Conservation (phyloP, 768 basidiomycete species). For the Amylocystis lapponica region DNA sequence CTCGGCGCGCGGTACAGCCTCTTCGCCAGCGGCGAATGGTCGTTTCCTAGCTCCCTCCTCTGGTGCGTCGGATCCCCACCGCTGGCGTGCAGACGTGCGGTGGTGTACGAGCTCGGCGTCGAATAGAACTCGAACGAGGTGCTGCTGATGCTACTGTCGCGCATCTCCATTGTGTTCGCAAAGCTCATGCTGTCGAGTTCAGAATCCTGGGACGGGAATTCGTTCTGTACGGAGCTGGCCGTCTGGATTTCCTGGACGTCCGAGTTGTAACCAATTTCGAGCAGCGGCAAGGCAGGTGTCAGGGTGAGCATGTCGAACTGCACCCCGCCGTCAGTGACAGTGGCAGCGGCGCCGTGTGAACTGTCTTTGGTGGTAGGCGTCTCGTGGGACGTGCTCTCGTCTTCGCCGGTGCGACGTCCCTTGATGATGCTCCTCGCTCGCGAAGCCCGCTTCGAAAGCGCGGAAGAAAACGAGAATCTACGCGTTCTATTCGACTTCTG, state of each 20-base stretch:
- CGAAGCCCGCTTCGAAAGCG: conserved; percentile 13
- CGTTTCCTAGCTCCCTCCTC: too few relatives aligned
- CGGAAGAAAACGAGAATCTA: conserved; percentile 23
- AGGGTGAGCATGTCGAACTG: conserved; percentile 8
- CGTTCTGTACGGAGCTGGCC: conserved; percentile 6
- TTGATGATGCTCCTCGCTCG: conserved; percentile 10
- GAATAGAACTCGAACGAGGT: too few relatives aligned
- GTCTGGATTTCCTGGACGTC: neutral
- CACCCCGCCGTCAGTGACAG: conserved; percentile 5
- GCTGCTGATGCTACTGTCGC: neutral
- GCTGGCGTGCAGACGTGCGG: too few relatives aligned
- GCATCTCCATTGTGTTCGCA: conserved; percentile 10
- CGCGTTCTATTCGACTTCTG: conserved; percentile 11
- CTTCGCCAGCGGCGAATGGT: too few relatives aligned
- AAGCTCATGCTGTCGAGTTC: conserved; percentile 25
- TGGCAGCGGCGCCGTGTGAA: conserved; percentile 2
- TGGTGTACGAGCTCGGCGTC: too few relatives aligned
- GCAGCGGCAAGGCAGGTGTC: neutral
- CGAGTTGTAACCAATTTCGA: neutral
- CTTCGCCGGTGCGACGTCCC: neutral
- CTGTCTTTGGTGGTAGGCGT: conserved; percentile 5
- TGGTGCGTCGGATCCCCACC: too few relatives aligned
- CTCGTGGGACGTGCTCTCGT: conserved; percentile 2
- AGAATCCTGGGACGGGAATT: conserved; percentile 11
- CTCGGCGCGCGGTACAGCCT: too few relatives aligned